These are phyloP conservation scores for Metschnikowia borealis DNA, from an alignment of 805 yeast species.

Conservation along the genomic window DNA sequence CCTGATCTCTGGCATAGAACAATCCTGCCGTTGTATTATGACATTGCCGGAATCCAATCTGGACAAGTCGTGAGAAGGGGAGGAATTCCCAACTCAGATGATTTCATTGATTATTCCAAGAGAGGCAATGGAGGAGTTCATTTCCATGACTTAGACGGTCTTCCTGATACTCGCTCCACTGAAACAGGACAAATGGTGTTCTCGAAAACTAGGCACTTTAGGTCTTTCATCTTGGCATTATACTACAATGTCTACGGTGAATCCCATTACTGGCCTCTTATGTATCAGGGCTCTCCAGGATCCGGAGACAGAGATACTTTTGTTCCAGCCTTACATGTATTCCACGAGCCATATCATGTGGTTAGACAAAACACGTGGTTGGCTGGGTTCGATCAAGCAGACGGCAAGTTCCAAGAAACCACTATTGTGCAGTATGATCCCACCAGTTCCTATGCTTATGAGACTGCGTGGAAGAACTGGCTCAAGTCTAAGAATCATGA, in stretches of 20 bases:
- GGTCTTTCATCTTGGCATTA: constrained; percentile 25
- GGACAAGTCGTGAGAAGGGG: constrained; percentile 30
- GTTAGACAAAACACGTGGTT: constrained; percentile 22
- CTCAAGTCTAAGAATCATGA: constrained; percentile 16
- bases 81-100: constrained; percentile 25
- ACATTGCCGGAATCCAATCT: constrained; percentile 25
- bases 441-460: constrained; percentile 10
- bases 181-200: constrained; percentile 37
- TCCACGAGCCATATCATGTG: constrained; percentile 31
- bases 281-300: constrained; percentile 35
- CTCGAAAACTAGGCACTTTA: constrained; percentile 28
- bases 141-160: constrained; percentile 31
- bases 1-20: constrained; percentile 35
- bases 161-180: constrained; percentile 25
- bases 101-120: constrained; percentile 18
- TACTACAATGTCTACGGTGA: constrained; percentile 33
- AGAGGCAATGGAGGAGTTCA: constrained; percentile 17
- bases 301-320: constrained; percentile 36
- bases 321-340: constrained; percentile 35
- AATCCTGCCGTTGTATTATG: constrained; percentile 30
- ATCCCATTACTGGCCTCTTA: constrained; percentile 24
- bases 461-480: constrained; percentile 15
- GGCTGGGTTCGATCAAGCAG: constrained; percentile 16
- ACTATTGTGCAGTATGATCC: constrained; percentile 25
- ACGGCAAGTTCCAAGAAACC: constrained; percentile 18